Evolutionary conservation across 140 eudicot genomes (phyloP).

Genomic region (Anethum foeniculum): DNA sequence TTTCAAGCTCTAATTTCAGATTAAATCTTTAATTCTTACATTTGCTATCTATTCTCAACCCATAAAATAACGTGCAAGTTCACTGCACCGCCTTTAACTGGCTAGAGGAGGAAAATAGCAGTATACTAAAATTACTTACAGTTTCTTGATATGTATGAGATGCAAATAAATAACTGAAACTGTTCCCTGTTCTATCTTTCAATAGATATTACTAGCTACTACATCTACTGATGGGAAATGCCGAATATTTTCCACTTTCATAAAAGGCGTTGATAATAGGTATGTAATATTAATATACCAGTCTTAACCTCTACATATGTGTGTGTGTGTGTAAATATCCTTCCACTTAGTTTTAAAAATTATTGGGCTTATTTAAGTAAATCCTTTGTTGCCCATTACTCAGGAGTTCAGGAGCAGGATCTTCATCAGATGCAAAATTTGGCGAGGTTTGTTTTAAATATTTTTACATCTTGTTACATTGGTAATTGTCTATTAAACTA

Average conservation of each 20-base stretch:
- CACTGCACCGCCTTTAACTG: not conserved
- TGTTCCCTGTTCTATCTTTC: not conserved
- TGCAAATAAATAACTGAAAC: not conserved
- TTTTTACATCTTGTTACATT: not conserved
- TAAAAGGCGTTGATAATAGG: constrained; percentile 92
- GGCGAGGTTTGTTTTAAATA: constrained; percentile 62
- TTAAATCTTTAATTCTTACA: not conserved
- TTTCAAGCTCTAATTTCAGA: not conserved
- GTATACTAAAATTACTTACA: too few relatives aligned
- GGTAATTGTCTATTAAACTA: not conserved
- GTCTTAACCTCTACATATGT: constrained; percentile 6
- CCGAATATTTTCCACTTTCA: constrained; percentile 84
- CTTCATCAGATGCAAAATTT: constrained; percentile 65
- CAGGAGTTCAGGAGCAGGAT: constrained; percentile 58
- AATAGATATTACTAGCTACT: constrained; percentile 81
- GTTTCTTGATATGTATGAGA: not conserved
- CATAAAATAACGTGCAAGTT: not conserved
- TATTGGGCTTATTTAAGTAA: constrained; percentile 11
- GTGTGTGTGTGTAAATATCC: not conserved
- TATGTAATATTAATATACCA: constrained; percentile 24
- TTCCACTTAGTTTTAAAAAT: not conserved
- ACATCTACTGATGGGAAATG: constrained; percentile 98
- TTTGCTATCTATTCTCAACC: not conserved
- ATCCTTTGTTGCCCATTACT: constrained; percentile 20
- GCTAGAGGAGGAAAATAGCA: not conserved